These are phyloP conservation scores for Mariannaea elegans DNA, from an alignment of 2,329 filamentous ascomycete genomes.

Conservation along the genomic window DNA sequence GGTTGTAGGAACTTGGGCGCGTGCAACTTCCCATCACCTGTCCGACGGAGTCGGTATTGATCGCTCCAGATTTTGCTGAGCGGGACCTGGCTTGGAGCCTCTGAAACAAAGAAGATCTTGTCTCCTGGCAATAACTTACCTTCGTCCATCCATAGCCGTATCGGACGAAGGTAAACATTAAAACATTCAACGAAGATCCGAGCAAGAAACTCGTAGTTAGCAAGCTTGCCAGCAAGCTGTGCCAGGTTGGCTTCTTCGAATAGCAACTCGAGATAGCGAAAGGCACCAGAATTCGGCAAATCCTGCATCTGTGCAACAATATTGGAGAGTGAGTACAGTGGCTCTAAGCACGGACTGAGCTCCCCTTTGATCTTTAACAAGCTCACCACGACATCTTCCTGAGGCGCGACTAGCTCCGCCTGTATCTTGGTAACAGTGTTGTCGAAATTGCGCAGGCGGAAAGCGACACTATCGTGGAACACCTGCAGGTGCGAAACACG, in stretches of 20 bases:
- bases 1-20: constrained; percentile 80
- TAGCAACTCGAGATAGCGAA: constrained; percentile 80
- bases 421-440: constrained; percentile 67
- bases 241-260: constrained; percentile 75
- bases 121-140: constrained; percentile 74
- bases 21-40: constrained; percentile 67
- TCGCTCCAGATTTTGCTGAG: constrained; percentile 78
- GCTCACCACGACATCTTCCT: constrained; percentile 68
- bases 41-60: constrained; percentile 73
- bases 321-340: constrained; percentile 67
- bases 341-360: constrained; percentile 60
- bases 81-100: constrained; percentile 64
- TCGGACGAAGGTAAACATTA: constrained; percentile 80
- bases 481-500: constrained; percentile 72
- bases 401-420: constrained; percentile 63
- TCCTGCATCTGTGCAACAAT: constrained; percentile 68
- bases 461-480: constrained; percentile 71
- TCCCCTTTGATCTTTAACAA: constrained; percentile 69
- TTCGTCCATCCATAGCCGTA: constrained; percentile 84
- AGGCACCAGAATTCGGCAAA: constrained; percentile 61
- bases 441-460: constrained; percentile 68
- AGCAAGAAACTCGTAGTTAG: constrained; percentile 70
- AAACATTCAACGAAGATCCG: constrained; percentile 83
- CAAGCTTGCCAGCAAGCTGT: constrained; percentile 73
- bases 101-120: constrained; percentile 78